These are phyloP conservation scores for Endoconidiophora polonica DNA, from an alignment of 2,329 filamentous ascomycete genomes.

Conservation along the genomic window DNA sequence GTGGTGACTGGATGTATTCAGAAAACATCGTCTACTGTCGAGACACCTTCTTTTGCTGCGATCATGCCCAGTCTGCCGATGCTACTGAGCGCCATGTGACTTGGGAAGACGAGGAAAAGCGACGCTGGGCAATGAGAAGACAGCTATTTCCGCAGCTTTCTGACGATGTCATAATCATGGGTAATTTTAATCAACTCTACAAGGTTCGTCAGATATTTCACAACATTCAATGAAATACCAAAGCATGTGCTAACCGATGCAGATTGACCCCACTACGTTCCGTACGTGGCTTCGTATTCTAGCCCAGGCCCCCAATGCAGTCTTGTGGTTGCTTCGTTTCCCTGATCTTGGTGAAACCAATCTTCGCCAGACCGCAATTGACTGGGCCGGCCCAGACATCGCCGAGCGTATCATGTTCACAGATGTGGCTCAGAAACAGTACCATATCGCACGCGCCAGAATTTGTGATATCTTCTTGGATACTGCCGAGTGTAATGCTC, in stretches of 20 bases:
- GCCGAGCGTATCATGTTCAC: constrained; percentile 84
- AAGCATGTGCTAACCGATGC: background rate
- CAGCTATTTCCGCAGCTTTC: constrained; percentile 70
- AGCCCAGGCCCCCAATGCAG: constrained; percentile 64
- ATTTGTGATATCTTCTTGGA: constrained; percentile 92
- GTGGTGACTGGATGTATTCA: constrained; percentile 79
- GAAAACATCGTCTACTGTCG: constrained; percentile 93
- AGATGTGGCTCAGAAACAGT: constrained; percentile 86
- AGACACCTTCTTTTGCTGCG: constrained; percentile 96
- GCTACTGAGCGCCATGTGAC: constrained; percentile 46
- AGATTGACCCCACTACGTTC: constrained; percentile 97
- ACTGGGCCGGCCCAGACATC: constrained; percentile 74
- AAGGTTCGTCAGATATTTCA: constrained; percentile 46
- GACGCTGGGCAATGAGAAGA: constrained; percentile 84
- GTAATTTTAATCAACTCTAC: constrained; percentile 97
- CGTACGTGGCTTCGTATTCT: constrained; percentile 90
- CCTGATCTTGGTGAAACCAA: constrained; percentile 84
- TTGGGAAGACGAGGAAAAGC: constrained; percentile 70
- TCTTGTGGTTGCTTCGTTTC: constrained; percentile 93
- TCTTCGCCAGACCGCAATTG: constrained; percentile 58
- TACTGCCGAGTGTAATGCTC: constrained; percentile 94
- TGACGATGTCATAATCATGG: constrained; percentile 77
- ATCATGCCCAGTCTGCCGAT: constrained; percentile 83
- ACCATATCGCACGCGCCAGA: constrained; percentile 81
- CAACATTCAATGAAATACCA: background rate